These are phyloP conservation scores for Pseudogymnoascus sp. DNA, from an alignment of 2,329 filamentous ascomycete genomes.

Conservation along the genomic window DNA sequence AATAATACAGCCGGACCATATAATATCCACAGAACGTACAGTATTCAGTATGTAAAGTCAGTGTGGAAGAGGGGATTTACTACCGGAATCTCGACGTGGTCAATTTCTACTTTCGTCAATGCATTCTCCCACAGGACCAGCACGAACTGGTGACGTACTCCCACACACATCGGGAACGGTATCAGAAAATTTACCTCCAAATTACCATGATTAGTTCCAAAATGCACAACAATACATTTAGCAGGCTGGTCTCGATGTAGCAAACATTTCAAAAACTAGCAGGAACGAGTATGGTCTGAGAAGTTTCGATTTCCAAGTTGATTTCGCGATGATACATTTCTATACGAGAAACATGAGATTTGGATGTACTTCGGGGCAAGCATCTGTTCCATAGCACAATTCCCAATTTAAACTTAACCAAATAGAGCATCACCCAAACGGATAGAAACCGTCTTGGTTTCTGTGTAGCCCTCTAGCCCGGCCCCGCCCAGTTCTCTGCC, in stretches of 20 bases:
- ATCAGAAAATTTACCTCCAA: neutral
- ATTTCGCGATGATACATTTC: neutral
- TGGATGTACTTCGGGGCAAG: neutral
- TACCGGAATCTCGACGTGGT: too few species aligned
- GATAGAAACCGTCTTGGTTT: slow-evolving; percentile 60
- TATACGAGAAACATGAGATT: neutral
- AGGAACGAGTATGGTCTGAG: neutral
- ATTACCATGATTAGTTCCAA: neutral
- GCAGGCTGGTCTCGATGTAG: neutral
- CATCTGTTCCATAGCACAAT: neutral
- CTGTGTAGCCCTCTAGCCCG: slow-evolving; percentile 59
- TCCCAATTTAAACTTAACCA: slow-evolving; percentile 19
- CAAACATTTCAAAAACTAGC: neutral
- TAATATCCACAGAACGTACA: neutral
- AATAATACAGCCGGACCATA: neutral
- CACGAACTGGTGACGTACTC: neutral
- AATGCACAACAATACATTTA: neutral
- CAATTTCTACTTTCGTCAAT: too few species aligned
- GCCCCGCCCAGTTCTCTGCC: slow-evolving; percentile 69
- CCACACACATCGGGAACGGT: neutral
- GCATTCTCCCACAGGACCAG: neutral
- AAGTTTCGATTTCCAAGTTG: neutral
- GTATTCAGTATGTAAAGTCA: neutral
- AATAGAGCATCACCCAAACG: slow-evolving; percentile 40
- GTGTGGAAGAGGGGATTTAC: neutral